A percentile compares a stretch with the other conserved stretches of the same genome.
Conservation (phyloP, 164 flowering plant genomes). For the Brasenia schreberi region DNA sequence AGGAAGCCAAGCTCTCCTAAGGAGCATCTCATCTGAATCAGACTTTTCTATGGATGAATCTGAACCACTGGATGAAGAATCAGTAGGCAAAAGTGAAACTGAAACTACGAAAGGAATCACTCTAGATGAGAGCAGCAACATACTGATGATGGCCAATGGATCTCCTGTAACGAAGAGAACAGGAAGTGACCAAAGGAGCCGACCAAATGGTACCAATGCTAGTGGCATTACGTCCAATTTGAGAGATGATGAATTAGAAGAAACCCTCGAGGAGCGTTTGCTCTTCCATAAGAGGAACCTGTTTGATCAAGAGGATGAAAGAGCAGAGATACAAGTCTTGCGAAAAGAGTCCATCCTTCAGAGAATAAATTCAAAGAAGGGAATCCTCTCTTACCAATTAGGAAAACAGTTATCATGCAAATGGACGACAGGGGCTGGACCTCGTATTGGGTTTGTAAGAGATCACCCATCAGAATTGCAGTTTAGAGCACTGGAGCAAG, state of each 20-base stretch:
- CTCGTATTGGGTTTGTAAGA: conserved; percentile 71
- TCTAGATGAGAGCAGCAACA: conserved; percentile 1
- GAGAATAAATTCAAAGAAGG: conserved; percentile 59
- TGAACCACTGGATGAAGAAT: not conserved
- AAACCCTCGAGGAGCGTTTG: conserved; percentile 11
- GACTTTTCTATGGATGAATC: not conserved
- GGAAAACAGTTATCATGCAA: conserved; percentile 64
- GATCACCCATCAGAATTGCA: conserved; percentile 71
- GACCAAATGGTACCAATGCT: conserved; percentile 1
- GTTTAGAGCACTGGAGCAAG: conserved; percentile 49
- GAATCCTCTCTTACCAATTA: conserved; percentile 40
- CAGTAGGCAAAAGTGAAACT: not conserved
- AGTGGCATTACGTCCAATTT: conserved; percentile 8
- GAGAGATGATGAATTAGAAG: conserved; percentile 24
- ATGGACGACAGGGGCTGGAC: conserved; percentile 87
- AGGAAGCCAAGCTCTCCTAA: not conserved
- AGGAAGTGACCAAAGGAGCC: conserved; percentile 9
- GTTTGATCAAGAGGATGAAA: conserved; percentile 17
- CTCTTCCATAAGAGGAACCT: conserved; percentile 11
- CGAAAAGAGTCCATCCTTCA: conserved; percentile 38
- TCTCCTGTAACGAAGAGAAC: conserved; percentile 14
- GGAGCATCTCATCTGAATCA: conserved; percentile 4
- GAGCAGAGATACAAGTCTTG: conserved; percentile 19
- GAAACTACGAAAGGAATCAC: not conserved
- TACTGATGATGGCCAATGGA: conserved; percentile 29